Base-by-base conservation (phyloP, 2,329 filamentous ascomycete genomes). In the Aspergillus hortae region DNA sequence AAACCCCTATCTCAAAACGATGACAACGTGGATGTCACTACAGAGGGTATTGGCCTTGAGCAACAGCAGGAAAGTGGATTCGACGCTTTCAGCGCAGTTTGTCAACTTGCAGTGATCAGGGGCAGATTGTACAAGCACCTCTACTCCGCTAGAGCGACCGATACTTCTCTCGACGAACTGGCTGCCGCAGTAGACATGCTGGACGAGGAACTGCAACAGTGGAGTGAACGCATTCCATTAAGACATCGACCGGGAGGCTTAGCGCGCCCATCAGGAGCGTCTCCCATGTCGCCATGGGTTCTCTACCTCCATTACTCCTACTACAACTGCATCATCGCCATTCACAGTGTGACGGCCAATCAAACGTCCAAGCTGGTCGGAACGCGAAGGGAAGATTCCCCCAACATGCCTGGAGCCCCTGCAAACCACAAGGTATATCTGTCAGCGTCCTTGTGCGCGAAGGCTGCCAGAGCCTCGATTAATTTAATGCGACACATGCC, bases 391-490 rank as follows among this genome's bases (percentile, higher is more conserved):
- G 30, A 40, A 14, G 46, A 49, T 10, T 21, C 44, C 10, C 35
- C 33, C 17, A 21, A 38, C 17, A 19, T 42, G 7, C 30, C 52
- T 4, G 40, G 32, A 4, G 42, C 44, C 4, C 32, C 51, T 7
- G 40, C 44, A 6, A 53, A 50, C 41, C 38, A 46, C 4, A 47
- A 48, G 19, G 49, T 55, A n/a, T 48, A 55, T 21, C 11, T 54
- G 14, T 60, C 57, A 6, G 51, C 52, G 14, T 52, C 54, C 4
- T 15, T 60, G 7, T 56, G 49, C 30, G 49, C 56, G 6, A 47
- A 51, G 21, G 57, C 57, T n/a, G 57, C 57, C 3, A 45, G 57
- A 21, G 56, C 56, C n/a, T 56, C 57, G n/a, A 55, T 60, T 19
- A 46, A 45, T 4, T 15, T 60, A 27, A 52, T 58, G 44, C 56